A percentile compares a stretch with the other conserved stretches of the same genome.
phyloP scores from a whole-genome alignment of 2,329 filamentous ascomycete genomes.

The Pseudocercospora crystallina region DNA sequence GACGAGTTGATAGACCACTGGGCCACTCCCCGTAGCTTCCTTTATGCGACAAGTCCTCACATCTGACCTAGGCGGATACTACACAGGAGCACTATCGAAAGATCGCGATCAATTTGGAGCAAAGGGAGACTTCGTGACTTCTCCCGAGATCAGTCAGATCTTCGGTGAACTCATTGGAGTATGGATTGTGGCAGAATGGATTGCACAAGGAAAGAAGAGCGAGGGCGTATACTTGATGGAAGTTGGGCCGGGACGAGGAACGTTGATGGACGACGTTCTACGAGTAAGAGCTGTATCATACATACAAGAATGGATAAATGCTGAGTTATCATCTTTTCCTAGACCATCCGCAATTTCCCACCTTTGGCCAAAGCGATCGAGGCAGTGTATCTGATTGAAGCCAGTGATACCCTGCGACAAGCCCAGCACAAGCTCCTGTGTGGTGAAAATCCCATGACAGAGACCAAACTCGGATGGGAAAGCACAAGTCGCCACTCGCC shows the following conservation, averaged over 20 bases:
- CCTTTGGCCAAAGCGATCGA: slow-evolving; percentile 74
- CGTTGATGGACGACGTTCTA: slow-evolving; percentile 94
- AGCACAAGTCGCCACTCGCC: slow-evolving; percentile 73
- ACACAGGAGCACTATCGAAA: slow-evolving; percentile 66
- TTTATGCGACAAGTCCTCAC: slow-evolving; percentile 99
- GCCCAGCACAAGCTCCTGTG: slow-evolving; percentile 82
- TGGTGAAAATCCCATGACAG: slow-evolving; percentile 65
- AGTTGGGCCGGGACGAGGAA: slow-evolving; percentile 89
- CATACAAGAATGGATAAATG: slow-evolving; percentile 7
- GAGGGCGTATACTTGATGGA: slow-evolving; percentile 85
- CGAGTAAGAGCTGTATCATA: slow-evolving; percentile 57
- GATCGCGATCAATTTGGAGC: slow-evolving; percentile 85
- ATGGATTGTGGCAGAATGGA: slow-evolving; percentile 96
- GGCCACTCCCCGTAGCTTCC: slow-evolving; percentile 84
- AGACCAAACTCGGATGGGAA: slow-evolving; percentile 71
- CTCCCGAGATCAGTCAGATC: slow-evolving; percentile 93
- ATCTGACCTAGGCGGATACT: slow-evolving; percentile 86
- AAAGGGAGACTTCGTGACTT: slow-evolving; percentile 94
- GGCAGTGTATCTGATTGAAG: slow-evolving; percentile 90
- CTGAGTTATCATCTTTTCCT: slow-evolving; percentile 18
- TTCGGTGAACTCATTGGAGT: slow-evolving; percentile 93
- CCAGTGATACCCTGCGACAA: slow-evolving; percentile 74
- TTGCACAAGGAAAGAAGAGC: slow-evolving; percentile 75
- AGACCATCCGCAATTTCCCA: slow-evolving; percentile 85
- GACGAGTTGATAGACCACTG: slow-evolving; percentile 63